phyloP scores from a whole-genome alignment of 1,139 yeast species.

The Geotrichum fermentans region DNA sequence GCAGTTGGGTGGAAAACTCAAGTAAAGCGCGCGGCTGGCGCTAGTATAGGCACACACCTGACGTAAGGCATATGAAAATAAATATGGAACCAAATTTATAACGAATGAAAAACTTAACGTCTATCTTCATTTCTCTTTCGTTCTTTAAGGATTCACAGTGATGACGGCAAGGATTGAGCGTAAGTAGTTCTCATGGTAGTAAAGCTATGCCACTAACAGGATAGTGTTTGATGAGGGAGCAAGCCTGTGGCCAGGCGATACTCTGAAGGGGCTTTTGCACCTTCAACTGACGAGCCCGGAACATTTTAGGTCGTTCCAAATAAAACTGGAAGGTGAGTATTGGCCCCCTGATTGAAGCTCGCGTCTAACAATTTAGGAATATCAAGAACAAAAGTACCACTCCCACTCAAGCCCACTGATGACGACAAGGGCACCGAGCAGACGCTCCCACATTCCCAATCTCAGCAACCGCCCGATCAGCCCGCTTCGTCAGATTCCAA shows the following conservation, averaged over 20 bases:
- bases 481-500: no score
- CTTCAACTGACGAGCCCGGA: conserved; percentile 10
- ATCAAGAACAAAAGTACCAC: conserved; percentile 15
- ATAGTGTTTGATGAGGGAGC: background rate
- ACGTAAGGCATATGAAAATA: background rate
- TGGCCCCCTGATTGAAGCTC: background rate
- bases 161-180: conserved; percentile 13
- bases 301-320: conserved; percentile 11
- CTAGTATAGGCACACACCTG: no score
- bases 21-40: no score
- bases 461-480: no score
- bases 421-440: background rate
- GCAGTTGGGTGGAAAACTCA: no score
- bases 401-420: background rate
- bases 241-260: background rate
- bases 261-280: conserved; percentile 7
- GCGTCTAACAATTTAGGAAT: conserved; percentile 4
- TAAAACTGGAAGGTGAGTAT: conserved; percentile 19
- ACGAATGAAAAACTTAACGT: background rate
- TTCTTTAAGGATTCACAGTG: no score
- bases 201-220: no score
- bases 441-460: no score
- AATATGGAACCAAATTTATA: background rate
- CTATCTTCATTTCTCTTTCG: background rate
- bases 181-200: no score